These are phyloP conservation scores for Eutrema heterophyllum DNA, from an alignment of 345 rosid genomes.

Conservation along the genomic window DNA sequence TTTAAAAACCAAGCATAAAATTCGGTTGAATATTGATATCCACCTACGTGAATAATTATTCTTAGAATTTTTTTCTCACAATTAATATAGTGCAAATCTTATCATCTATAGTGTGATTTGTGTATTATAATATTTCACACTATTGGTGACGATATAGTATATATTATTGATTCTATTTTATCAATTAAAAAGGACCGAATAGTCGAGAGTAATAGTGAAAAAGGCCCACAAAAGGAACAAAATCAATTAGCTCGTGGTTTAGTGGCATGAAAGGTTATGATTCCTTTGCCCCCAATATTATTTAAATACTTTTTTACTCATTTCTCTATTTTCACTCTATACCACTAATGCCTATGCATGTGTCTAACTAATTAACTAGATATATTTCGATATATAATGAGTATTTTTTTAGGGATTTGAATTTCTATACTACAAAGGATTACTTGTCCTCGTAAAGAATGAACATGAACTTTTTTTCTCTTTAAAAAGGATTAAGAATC, in stretches of 20 bases:
- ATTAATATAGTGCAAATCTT: slow-evolving; percentile 8
- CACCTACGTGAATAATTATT: not conserved
- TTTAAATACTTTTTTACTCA: slow-evolving; percentile 8
- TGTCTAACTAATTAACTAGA: not conserved
- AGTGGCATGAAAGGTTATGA: slow-evolving; percentile 52
- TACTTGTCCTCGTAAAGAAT: not conserved
- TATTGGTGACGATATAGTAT: not conserved
- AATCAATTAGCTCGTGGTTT: slow-evolving; percentile 49
- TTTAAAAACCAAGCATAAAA: not conserved
- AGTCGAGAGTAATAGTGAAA: slow-evolving; percentile 22
- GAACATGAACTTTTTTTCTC: not conserved
- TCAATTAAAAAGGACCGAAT: not conserved
- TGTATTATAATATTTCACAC: slow-evolving; percentile 9
- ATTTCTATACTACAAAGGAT: not conserved
- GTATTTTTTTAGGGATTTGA: not conserved
- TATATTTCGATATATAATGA: not conserved
- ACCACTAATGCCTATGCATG: slow-evolving; percentile 4
- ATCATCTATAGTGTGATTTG: slow-evolving; percentile 10
- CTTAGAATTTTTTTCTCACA: not conserved
- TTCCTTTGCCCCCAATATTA: slow-evolving; percentile 27
- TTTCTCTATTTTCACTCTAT: not conserved
- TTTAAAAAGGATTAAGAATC: not conserved
- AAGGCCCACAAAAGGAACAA: slow-evolving; percentile 59
- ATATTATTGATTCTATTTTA: slow-evolving; percentile 21
- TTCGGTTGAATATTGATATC: not conserved